Percentiles rank a stretch among this genome's conserved stretches.
phyloP scores from a whole-genome alignment of 257 asterid genomes.

The Gentiana dahurica region DNA sequence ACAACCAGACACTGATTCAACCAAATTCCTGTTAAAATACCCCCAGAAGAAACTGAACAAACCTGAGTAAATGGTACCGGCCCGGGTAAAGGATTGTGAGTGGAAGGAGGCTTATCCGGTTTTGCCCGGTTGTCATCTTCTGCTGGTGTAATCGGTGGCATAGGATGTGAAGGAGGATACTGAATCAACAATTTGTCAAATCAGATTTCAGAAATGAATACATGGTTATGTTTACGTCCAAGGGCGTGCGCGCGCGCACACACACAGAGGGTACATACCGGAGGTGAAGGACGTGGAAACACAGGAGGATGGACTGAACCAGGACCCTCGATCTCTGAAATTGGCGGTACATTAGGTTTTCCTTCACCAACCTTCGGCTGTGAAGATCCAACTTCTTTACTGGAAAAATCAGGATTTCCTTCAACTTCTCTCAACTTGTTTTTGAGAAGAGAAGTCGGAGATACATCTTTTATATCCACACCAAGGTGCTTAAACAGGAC shows the following conservation, averaged over 20 bases:
- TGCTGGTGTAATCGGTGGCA: conserved; percentile 49
- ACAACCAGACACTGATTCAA: conserved; percentile 8
- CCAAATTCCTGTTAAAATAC: neutral
- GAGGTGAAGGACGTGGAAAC: conserved; percentile 59
- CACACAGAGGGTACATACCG: conserved; percentile 33
- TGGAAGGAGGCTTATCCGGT: conserved; percentile 80
- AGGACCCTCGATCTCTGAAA: conserved; percentile 61
- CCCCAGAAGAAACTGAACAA: conserved; percentile 4
- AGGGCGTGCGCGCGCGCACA: neutral
- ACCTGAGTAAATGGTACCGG: conserved; percentile 78
- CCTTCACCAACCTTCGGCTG: conserved; percentile 52
- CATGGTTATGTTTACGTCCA: neutral
- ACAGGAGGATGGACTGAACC: conserved; percentile 50
- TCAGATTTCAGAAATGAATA: conserved; percentile 2
- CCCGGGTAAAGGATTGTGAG: conserved; percentile 57
- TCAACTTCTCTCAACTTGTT: conserved; percentile 80
- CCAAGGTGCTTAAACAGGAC: conserved; percentile 87
- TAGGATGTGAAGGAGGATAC: conserved; percentile 64
- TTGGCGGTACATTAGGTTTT: conserved; percentile 60
- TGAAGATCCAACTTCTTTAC: conserved; percentile 68
- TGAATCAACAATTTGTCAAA: conserved; percentile 23
- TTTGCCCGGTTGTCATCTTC: conserved; percentile 81
- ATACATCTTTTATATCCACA: conserved; percentile 80
- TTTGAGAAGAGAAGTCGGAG: conserved; percentile 76
- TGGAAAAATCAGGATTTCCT: conserved; percentile 97